Percentiles rank a stretch among this genome's conserved stretches.
These are phyloP conservation scores for Beauveria rudraprayagi DNA, from an alignment of 2,329 filamentous ascomycete genomes.

Conservation along the genomic window DNA sequence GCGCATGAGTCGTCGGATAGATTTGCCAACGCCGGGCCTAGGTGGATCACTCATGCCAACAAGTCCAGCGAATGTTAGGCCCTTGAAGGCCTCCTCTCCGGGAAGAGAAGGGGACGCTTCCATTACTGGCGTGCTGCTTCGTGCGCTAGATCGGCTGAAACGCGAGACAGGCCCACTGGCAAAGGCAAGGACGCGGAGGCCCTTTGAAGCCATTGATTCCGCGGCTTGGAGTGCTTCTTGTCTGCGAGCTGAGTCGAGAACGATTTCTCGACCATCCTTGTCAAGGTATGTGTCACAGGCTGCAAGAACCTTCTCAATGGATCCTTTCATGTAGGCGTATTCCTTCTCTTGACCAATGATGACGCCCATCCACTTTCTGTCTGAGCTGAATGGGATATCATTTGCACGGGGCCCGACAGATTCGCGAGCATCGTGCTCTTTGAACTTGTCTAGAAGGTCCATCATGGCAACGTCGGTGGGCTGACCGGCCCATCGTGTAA, in stretches of 20 bases:
- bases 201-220: conserved; percentile 79
- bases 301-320: conserved; percentile 76
- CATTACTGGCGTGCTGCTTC: conserved; percentile 43
- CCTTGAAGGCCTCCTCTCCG: conserved; percentile 67
- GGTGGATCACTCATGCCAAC: conserved; percentile 98
- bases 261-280: conserved; percentile 75
- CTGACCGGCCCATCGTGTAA: conserved; percentile 92
- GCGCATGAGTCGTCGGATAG: conserved; percentile 82
- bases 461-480: conserved; percentile 97
- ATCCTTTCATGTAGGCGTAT: conserved; percentile 91
- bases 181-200: conserved; percentile 85
- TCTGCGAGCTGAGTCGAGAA: conserved; percentile 68
- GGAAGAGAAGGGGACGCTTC: conserved; percentile 35
- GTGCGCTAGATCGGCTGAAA: conserved; percentile 33
- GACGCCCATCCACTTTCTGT: conserved; percentile 99
- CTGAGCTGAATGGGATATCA: conserved; percentile 93
- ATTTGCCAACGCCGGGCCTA: conserved; percentile 77
- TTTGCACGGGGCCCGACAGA: conserved; percentile 72
- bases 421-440: conserved; percentile 84
- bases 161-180: conserved; percentile 67
- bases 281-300: conserved; percentile 88
- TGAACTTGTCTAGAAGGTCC: conserved; percentile 83
- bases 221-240: conserved; percentile 72
- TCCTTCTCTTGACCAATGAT: conserved; percentile 69
- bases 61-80: conserved; percentile 81